Percentiles rank a stretch among this genome's conserved stretches.
These are phyloP conservation scores for Poteriospumella lacustris DNA, from an alignment of 108 stramenopile species.

Conservation along the genomic window DNA sequence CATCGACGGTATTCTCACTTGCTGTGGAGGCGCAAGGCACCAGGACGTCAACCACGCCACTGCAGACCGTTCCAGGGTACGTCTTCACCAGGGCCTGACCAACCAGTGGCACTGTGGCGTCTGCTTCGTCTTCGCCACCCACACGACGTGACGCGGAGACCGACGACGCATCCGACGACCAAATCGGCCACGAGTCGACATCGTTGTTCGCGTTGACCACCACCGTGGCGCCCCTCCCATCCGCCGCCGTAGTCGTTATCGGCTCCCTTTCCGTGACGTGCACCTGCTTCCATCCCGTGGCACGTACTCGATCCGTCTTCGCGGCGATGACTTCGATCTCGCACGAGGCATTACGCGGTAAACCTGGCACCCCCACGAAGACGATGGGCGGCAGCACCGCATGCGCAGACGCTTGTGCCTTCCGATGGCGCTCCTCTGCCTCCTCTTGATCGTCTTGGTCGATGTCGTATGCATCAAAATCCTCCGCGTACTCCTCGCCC, in stretches of 20 bases:
- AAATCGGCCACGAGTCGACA: no score
- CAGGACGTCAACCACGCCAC: no score
- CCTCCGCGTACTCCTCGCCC: not conserved
- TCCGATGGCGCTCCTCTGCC: not conserved
- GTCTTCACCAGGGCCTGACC: no score
- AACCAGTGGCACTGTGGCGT: no score
- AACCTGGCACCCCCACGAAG: not conserved
- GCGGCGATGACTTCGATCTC: slow-evolving; percentile 1
- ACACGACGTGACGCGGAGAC: no score
- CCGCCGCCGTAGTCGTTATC: not conserved
- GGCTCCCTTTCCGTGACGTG: not conserved
- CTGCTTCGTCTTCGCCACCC: no score
- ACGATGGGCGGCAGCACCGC: not conserved
- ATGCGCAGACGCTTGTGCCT: not conserved
- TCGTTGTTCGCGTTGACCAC: no score
- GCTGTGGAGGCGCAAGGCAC: no score
- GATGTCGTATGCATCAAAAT: not conserved
- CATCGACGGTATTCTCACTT: no score
- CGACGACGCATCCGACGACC: no score
- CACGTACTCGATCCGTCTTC: not conserved
- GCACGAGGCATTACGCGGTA: not conserved
- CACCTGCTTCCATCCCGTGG: not conserved
- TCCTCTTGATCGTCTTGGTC: not conserved
- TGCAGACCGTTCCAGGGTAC: no score
- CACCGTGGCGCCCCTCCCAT: not conserved